Base-by-base conservation (phyloP, 225 moss, liverwort and hornwort genomes). In the Sphagnum contortum region DNA sequence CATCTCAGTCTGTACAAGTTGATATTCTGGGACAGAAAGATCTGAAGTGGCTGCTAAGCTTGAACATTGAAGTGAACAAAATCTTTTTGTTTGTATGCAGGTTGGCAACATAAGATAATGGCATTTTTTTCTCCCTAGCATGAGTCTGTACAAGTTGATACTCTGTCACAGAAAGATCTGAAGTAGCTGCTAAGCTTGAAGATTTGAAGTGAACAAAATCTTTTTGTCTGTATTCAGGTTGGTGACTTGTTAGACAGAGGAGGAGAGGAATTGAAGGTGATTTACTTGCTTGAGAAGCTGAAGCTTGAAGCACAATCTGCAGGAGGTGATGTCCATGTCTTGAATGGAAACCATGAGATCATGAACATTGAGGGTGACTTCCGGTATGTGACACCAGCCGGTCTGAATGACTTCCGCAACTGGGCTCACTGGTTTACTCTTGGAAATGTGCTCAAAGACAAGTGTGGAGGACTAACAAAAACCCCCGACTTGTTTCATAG, bases 321-420 rank as follows among this genome's bases (percentile, higher is more conserved):
- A 2, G 90, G 95, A 44, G 92, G 92, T 48, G 78, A 86, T 74
- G 78, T 96, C 48, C 95, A 92, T 65, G 75, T 92, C 68, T 88
- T 96, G 92, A 96, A 80, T 50, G 92, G 92, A 47, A 96, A 96
- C 62, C 92, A 96, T 69, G 95, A 92, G 69, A 81, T 92, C 47
- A 92, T 96, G 90, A 96, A 96, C 75, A 90, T 96, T 9, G 95
- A 96, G 76, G 90, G 90, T 12, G 87, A 96, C 66, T 96, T 96
- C 13, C 83, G 92, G 2, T 88, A 57, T 70, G 81, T 57, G 49
- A 90, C 83, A 51, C 9, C 44, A 13, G 74, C 69, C 10, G 95
- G 79, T 12, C 6, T 88, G 65, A 79, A 79, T 55, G 90, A 96
- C 60, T 96, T 96, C 75, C 72, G 73, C 44, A 72, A 46, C 64